Conservation (phyloP, 192 early-diverging fungal species). For the Gorgonomyces haynaldii region DNA sequence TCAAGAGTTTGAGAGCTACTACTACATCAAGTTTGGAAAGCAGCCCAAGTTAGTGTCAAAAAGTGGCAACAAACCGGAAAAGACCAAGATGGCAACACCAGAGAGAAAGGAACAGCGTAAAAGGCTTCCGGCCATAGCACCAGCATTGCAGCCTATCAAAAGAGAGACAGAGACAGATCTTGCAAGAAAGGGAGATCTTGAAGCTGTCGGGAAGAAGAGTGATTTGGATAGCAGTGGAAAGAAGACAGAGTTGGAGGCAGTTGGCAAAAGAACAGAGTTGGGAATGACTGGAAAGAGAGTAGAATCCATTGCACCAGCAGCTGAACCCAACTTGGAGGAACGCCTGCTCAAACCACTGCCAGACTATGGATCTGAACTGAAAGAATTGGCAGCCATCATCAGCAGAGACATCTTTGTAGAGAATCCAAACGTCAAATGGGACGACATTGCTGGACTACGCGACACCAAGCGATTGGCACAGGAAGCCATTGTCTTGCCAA, state of each 20-base stretch:
- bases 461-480: constrained; percentile 34
- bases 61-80: neutral
- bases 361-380: constrained; percentile 27
- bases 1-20: constrained; percentile 46
- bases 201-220: constrained; percentile 7
- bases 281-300: constrained; percentile 5
- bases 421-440: constrained; percentile 37
- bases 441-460: constrained; percentile 37
- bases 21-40: constrained; percentile 40
- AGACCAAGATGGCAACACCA: neutral
- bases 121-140: neutral
- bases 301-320: neutral
- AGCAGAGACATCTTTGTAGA: constrained; percentile 38
- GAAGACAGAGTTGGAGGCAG: constrained; percentile 1
- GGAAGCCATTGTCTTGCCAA: constrained; percentile 43
- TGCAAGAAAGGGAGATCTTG: constrained; percentile 10
- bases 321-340: constrained; percentile 9
- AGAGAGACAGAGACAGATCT: too few relatives aligned
- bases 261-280: too few relatives aligned
- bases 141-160: constrained; percentile 2
- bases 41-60: constrained; percentile 32
- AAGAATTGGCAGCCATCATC: constrained; percentile 39
- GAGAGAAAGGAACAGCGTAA: neutral
- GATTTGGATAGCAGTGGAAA: neutral
- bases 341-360: constrained; percentile 41